These are phyloP conservation scores for Stereocaulon alpinum DNA, from an alignment of 495 filamentous ascomycete genomes.

Conservation along the genomic window DNA sequence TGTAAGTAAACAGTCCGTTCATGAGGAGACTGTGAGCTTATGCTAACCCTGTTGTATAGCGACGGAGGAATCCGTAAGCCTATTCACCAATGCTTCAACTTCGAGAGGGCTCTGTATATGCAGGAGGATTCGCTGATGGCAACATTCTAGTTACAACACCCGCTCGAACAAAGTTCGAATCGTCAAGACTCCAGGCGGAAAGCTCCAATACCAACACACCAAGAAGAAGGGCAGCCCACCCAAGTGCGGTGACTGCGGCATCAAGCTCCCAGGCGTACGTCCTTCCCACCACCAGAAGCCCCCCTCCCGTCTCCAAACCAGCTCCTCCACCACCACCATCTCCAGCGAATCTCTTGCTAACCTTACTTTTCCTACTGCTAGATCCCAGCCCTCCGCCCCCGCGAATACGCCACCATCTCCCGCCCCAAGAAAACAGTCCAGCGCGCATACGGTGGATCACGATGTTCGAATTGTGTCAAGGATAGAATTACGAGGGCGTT, in stretches of 20 bases:
- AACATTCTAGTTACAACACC: conserved; percentile 75
- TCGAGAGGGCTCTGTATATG: neutral
- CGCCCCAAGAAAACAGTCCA: conserved; percentile 98
- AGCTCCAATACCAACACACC: conserved; percentile 91
- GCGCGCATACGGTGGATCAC: conserved; percentile 93
- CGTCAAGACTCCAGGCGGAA: conserved; percentile 90
- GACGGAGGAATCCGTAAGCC: conserved; percentile 86
- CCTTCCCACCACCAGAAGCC: conserved; percentile 15
- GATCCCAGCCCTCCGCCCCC: conserved; percentile 93
- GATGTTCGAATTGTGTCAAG: conserved; percentile 97
- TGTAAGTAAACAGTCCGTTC: too few species aligned
- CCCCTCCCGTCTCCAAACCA: too few species aligned
- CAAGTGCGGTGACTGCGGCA: conserved; percentile 98
- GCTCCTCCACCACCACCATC: neutral
- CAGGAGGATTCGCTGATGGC: conserved; percentile 6
- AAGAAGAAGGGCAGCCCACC: conserved; percentile 95
- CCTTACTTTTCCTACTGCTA: conserved; percentile 30
- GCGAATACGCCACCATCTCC: conserved; percentile 91
- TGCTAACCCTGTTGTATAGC: conserved; percentile 39
- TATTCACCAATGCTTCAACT: conserved; percentile 7
- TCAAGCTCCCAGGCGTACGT: conserved; percentile 91
- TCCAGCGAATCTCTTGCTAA: neutral
- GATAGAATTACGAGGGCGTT: conserved; percentile 95
- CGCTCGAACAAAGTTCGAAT: conserved; percentile 92
- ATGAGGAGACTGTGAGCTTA: too few species aligned